These are phyloP conservation scores for Colletotrichum truncatum DNA, from an alignment of 2,329 filamentous ascomycete species.

Conservation along the genomic window DNA sequence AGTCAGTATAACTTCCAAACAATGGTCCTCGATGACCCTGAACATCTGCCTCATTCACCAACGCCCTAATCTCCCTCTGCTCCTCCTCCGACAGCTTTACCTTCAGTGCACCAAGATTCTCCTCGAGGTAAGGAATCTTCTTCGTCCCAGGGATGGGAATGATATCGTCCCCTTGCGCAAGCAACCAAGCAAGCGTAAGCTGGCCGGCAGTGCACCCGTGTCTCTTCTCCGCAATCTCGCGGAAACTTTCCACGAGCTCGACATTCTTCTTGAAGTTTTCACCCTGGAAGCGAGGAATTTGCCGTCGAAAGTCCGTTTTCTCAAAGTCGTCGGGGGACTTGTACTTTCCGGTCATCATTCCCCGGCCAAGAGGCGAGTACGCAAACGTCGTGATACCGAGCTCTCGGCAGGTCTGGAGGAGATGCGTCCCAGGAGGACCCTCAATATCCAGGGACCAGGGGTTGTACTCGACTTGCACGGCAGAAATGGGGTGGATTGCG, in stretches of 20 bases:
- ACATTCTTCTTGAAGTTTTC: constrained; percentile 67
- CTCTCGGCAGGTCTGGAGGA: constrained; percentile 65
- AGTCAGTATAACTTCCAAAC: not conserved
- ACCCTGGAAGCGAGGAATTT: constrained; percentile 56
- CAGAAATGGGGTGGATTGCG: constrained; percentile 58
- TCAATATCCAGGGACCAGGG: constrained; percentile 69
- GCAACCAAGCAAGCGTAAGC: constrained; percentile 70
- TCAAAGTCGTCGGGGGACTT: constrained; percentile 55
- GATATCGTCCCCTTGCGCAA: constrained; percentile 67
- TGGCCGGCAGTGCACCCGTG: constrained; percentile 66
- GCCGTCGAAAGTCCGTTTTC: constrained; percentile 55
- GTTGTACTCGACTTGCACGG: constrained; percentile 64
- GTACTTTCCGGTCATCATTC: constrained; percentile 63
- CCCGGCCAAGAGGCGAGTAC: constrained; percentile 68
- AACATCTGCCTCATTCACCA: constrained; percentile 38
- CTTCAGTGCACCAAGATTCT: constrained; percentile 49
- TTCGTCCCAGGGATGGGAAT: constrained; percentile 66
- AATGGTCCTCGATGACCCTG: constrained; percentile 32
- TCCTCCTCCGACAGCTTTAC: constrained; percentile 46
- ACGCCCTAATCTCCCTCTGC: constrained; percentile 41
- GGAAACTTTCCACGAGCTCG: constrained; percentile 59
- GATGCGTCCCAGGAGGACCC: constrained; percentile 49
- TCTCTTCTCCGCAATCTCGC: constrained; percentile 53
- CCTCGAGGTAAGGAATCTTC: constrained; percentile 54
- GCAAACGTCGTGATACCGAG: constrained; percentile 66